These are phyloP conservation scores for Telfairia occidentalis DNA, from an alignment of 331 rosid species.

Conservation along the genomic window DNA sequence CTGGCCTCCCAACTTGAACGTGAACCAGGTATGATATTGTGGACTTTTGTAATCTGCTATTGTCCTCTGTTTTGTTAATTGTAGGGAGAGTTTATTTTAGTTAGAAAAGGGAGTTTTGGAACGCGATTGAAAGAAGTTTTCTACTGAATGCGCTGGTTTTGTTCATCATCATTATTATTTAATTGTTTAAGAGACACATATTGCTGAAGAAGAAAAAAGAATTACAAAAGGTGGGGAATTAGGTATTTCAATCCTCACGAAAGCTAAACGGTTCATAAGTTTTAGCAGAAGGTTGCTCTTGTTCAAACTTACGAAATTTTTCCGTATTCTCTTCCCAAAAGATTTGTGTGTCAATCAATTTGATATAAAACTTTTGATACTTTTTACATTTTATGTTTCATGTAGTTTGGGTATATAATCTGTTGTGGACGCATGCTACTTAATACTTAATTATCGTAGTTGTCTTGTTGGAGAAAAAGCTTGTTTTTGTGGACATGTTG, in stretches of 20 bases:
- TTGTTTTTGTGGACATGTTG: background rate
- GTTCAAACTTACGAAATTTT: background rate
- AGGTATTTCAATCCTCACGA: background rate
- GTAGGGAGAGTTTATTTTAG: background rate
- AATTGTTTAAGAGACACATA: background rate
- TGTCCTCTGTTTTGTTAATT: constrained; percentile 1
- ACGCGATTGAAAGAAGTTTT: background rate
- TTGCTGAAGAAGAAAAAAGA: background rate
- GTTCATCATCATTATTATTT: background rate
- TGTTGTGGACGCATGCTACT: background rate
- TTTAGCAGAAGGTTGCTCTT: background rate
- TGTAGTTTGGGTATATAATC: background rate
- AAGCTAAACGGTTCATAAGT: background rate
- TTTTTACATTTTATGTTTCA: background rate
- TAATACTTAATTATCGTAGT: background rate
- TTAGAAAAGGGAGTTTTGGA: background rate
- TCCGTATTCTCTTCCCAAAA: background rate
- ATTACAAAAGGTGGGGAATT: background rate
- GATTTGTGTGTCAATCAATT: background rate
- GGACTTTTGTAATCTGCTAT: background rate
- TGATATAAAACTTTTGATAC: background rate
- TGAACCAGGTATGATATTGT: constrained; percentile 52
- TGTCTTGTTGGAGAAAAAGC: background rate
- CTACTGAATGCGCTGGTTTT: background rate
- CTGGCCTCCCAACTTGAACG: constrained; percentile 58